Percentiles rank a stretch among this genome's conserved stretches.
Evolutionary conservation across 108 stramenopile genomes (phyloP).

Genomic region (Cyclostephanos tholiformis): DNA sequence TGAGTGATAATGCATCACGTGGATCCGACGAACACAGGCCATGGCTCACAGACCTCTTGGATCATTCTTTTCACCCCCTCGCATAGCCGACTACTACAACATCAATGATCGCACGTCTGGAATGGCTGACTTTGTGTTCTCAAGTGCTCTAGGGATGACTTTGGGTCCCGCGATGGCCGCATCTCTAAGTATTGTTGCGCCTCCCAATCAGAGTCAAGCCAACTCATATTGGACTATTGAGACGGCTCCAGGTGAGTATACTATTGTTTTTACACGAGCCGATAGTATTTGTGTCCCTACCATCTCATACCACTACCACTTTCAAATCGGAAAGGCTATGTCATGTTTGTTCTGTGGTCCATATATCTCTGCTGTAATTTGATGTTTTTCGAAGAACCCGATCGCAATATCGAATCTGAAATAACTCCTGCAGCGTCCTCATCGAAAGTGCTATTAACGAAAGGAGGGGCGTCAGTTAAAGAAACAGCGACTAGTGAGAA

Average conservation of each 20-base stretch:
- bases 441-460: slow-evolving; percentile 10
- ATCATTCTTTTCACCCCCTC: not conserved
- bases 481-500: slow-evolving; percentile 3
- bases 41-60: not conserved
- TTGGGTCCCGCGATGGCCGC: slow-evolving; percentile 82
- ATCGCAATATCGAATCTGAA: slow-evolving; percentile 23
- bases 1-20: not conserved
- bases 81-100: slow-evolving; percentile 67
- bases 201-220: slow-evolving; percentile 5
- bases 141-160: slow-evolving; percentile 87
- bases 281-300: not conserved
- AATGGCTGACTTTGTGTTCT: slow-evolving; percentile 86
- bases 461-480: slow-evolving; percentile 15
- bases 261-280: not conserved
- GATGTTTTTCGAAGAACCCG: slow-evolving; percentile 80
- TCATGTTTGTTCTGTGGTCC: slow-evolving; percentile 79
- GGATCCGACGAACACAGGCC: not conserved
- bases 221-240: slow-evolving; percentile 56
- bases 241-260: slow-evolving; percentile 59
- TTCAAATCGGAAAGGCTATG: slow-evolving; percentile 39
- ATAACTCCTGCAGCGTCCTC: not conserved
- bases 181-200: slow-evolving; percentile 53
- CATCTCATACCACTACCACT: not conserved
- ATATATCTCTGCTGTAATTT: slow-evolving; percentile 55
- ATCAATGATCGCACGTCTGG: slow-evolving; percentile 80